Evolutionary conservation across 2,329 filamentous ascomycete genomes (phyloP).

Genomic region (Cercospora brassicicola): DNA sequence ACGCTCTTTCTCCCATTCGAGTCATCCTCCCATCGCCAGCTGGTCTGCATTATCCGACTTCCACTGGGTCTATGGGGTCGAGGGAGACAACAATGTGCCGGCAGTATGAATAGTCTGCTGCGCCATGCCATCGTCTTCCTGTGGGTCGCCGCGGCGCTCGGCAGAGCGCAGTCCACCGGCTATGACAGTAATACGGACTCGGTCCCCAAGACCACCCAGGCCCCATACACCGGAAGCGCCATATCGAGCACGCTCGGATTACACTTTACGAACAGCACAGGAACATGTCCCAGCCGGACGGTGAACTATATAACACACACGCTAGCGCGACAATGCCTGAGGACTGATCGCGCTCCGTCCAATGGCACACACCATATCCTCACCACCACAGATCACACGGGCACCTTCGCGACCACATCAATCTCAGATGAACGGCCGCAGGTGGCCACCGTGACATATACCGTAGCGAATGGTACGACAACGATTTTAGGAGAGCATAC

Average conservation of each 20-base stretch:
- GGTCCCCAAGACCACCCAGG: slow-evolving; percentile 12
- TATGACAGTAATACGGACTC: slow-evolving; percentile 18
- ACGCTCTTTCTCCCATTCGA: not conserved
- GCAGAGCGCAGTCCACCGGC: slow-evolving; percentile 17
- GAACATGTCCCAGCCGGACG: slow-evolving; percentile 57
- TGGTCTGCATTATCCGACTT: not conserved
- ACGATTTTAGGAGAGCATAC: not conserved
- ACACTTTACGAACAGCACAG: slow-evolving; percentile 17
- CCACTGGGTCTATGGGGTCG: slow-evolving; percentile 8
- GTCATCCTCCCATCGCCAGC: not conserved
- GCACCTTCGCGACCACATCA: not conserved
- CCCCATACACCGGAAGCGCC: slow-evolving; percentile 3
- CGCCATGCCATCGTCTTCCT: slow-evolving; percentile 27
- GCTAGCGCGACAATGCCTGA: slow-evolving; percentile 72
- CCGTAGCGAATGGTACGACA: not conserved
- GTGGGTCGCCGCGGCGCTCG: slow-evolving; percentile 22
- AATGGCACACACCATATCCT: not conserved
- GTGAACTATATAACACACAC: slow-evolving; percentile 82
- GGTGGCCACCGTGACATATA: not conserved
- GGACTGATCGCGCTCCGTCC: slow-evolving; percentile 56
- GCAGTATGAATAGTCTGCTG: slow-evolving; percentile 31
- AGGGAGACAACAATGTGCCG: slow-evolving; percentile 23
- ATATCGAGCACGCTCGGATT: slow-evolving; percentile 7
- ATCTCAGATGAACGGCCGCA: not conserved
- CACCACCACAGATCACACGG: not conserved